Percentiles rank a stretch among this genome's conserved stretches.
phyloP scores from a whole-genome alignment of 495 filamentous ascomycete species.

The Extremus antarcticus region DNA sequence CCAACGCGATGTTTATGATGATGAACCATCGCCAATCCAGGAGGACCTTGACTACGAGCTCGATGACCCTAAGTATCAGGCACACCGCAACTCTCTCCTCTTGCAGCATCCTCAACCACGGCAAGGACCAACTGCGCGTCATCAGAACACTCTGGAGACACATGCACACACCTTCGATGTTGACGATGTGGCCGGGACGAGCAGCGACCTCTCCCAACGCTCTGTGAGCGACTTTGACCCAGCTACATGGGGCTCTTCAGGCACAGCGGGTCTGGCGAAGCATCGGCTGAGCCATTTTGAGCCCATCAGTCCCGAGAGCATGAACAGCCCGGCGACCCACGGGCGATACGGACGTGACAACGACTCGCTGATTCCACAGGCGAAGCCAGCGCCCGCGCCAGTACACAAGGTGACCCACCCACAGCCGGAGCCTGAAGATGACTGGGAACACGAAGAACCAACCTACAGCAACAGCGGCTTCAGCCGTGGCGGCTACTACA shows the following conservation, averaged over 20 bases:
- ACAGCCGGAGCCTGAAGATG: conserved; percentile 10
- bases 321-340: conserved; percentile 21
- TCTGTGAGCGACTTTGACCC: conserved; percentile 55
- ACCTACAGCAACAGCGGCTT: conserved; percentile 19
- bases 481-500: conserved; percentile 16
- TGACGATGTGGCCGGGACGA: conserved; percentile 29
- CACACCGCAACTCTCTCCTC: conserved; percentile 79
- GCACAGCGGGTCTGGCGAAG: conserved; percentile 26
- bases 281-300: conserved; percentile 19
- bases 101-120: conserved; percentile 85
- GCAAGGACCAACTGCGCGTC: conserved; percentile 68
- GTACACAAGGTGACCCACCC: conserved; percentile 16
- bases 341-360: conserved; percentile 14
- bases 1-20: conserved; percentile 1
- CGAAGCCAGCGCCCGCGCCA: conserved; percentile 18
- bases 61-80: conserved; percentile 83
- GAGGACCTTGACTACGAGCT: conserved; percentile 42
- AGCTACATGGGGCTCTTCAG: conserved; percentile 54
- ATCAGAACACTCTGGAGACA: conserved; percentile 68
- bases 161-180: conserved; percentile 57
- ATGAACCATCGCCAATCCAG: conserved; percentile 14
- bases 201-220: conserved; percentile 19
- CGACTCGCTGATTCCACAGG: conserved; percentile 26
- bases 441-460: conserved; percentile 10
- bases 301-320: conserved; percentile 14